Percentiles rank a stretch among this genome's conserved stretches.
These are phyloP conservation scores for Leptographium radiaticola DNA, from an alignment of 2,329 filamentous ascomycete genomes.

Conservation along the genomic window DNA sequence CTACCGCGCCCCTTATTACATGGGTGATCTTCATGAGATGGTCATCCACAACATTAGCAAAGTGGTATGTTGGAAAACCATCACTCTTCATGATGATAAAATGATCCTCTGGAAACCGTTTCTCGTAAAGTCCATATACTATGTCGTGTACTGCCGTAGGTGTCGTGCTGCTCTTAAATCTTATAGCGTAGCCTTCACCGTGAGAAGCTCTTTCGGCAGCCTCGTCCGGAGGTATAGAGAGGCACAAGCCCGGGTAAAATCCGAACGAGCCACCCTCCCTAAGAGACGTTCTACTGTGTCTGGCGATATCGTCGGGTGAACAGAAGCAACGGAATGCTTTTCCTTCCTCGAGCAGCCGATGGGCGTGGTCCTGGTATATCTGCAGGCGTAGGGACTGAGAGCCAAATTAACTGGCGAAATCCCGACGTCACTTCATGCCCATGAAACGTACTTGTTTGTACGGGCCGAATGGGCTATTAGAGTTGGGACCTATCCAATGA, in stretches of 20 bases:
- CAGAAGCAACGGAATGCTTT: constrained; percentile 94
- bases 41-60: constrained; percentile 95
- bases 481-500: constrained; percentile 50
- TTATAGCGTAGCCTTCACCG: constrained; percentile 63
- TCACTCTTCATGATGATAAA: constrained; percentile 86
- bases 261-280: constrained; percentile 29
- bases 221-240: constrained; percentile 49
- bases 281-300: constrained; percentile 50
- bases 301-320: constrained; percentile 54
- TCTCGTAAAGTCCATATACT: constrained; percentile 59
- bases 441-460: constrained; percentile 57
- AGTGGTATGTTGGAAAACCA: constrained; percentile 87
- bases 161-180: constrained; percentile 52
- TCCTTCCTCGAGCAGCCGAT: constrained; percentile 53
- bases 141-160: constrained; percentile 60
- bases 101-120: constrained; percentile 52
- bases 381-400: constrained; percentile 64
- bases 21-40: constrained; percentile 93
- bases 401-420: neutral
- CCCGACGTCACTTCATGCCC: neutral
- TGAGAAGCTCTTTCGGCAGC: constrained; percentile 55
- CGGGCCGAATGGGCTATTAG: constrained; percentile 70
- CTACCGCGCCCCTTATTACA: constrained; percentile 74
- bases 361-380: constrained; percentile 59
- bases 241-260: constrained; percentile 54